Evolutionary conservation across 306 rosid genomes (phyloP).

Genomic region (Vicia villosa): DNA sequence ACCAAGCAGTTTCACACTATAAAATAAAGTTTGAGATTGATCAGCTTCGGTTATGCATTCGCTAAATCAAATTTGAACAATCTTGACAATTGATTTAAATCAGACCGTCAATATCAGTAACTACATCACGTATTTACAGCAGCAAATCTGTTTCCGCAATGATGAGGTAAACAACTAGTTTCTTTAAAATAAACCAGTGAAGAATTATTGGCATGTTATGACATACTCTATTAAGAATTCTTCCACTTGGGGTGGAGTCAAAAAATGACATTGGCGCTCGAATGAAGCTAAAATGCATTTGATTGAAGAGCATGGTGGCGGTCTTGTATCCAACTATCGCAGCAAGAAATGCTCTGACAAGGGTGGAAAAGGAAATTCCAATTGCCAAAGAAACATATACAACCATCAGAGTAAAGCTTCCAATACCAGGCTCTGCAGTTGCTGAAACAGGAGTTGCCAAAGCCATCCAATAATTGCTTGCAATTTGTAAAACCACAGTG

Average conservation of each 20-base stretch:
- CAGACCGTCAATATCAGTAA: background rate
- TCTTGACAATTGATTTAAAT: background rate
- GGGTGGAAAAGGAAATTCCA: slow-evolving; percentile 61
- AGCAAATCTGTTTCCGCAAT: background rate
- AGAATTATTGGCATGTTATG: background rate
- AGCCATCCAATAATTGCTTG: slow-evolving; percentile 93
- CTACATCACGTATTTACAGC: background rate
- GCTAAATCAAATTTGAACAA: background rate
- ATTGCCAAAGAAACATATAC: slow-evolving; percentile 71
- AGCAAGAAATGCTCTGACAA: slow-evolving; percentile 49
- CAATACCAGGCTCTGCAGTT: slow-evolving; percentile 47
- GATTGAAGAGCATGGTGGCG: slow-evolving; percentile 64
- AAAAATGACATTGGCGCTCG: slow-evolving; percentile 87
- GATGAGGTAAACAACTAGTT: background rate
- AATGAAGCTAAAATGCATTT: slow-evolving; percentile 70
- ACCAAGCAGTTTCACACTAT: background rate
- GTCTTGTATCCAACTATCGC: slow-evolving; percentile 64
- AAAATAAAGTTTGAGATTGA: background rate
- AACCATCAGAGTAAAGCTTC: slow-evolving; percentile 48
- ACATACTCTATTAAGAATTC: slow-evolving; percentile 59
- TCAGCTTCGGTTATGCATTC: background rate
- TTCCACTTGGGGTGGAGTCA: slow-evolving; percentile 68
- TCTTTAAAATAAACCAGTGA: background rate
- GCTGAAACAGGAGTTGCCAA: slow-evolving; percentile 72
- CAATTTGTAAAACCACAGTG: slow-evolving; percentile 58